Base-by-base conservation (phyloP, 2,329 filamentous ascomycete species). In the Cordyceps cicadae region DNA sequence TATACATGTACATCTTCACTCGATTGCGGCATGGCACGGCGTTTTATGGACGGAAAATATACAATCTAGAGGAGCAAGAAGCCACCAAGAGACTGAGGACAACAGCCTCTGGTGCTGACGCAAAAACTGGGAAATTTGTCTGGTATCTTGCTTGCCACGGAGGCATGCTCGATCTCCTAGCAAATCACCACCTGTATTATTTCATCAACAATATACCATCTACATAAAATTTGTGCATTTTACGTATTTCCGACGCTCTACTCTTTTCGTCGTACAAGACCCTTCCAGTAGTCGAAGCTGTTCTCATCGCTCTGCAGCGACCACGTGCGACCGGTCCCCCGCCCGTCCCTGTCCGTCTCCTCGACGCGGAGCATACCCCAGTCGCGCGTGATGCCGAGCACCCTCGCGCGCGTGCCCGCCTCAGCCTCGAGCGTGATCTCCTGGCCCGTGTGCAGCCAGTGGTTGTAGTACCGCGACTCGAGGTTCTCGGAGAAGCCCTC, bases 211-310 rank as follows among this genome's bases (percentile, higher is more conserved):
- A 53, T 54, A 48, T 59, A 59, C 24, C 46, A 46, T 48, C 50
- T 59, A 17, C 8, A 39, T 34, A 34, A 24, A 34, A n/a, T 11
- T 26, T 4, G 2, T 50, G 46, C 15, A 57, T 41, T 14, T 37
- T 48, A 15, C 12, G n/a, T 24, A 2, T 3, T 34, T 14, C n/a
- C n/a, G 6, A 12, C 2, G n/a, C 11, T 34, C 34, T 70, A 92
- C 2, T 86, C 73, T 79, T 96, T 97, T 68, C 87, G 83, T 77
- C 85, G 90, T 21, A 99, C 77, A 68, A 99, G 70, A 0, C 94
- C 94, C 70, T 84, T 90, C 76, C 96, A 96, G 72, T 96, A 99
- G 75, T 99, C 94, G 77, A 99, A 99, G 72, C 92, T 97, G 70
- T 99, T 99, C 71, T 92, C 91, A 73, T 99, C 94, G 72, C 92